A percentile compares a stretch with the other conserved stretches of the same genome.
Evolutionary conservation across 345 rosid species (phyloP).

Genomic region (Eucalyptus viminalis): DNA sequence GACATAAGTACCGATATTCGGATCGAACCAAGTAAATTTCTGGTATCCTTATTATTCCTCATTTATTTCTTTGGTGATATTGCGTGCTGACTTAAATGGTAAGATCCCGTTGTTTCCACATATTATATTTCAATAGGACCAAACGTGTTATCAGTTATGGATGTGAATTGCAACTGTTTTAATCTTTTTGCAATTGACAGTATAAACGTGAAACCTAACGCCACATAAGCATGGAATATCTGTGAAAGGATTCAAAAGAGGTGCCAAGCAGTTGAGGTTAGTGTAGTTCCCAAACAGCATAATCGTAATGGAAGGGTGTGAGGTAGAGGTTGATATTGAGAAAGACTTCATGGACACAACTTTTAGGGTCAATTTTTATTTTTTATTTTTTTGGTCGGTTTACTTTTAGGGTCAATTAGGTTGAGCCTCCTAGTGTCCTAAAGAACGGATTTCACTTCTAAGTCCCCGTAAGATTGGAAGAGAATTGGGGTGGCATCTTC

Average conservation of each 20-base stretch:
- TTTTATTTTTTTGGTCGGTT: no score
- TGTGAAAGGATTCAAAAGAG: conserved; percentile 1
- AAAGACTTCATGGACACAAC: conserved; percentile 45
- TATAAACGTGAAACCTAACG: conserved; percentile 20
- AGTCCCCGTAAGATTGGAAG: conserved; percentile 25
- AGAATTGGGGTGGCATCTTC: conserved; percentile 32
- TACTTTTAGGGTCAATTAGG: conserved; percentile 31
- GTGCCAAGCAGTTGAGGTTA: conserved; percentile 36
- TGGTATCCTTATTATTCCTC: no score
- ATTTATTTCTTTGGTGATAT: no score
- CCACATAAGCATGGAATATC: conserved; percentile 46
- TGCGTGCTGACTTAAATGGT: fast-evolving
- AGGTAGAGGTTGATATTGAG: conserved; percentile 42
- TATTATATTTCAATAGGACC: conserved; percentile 1
- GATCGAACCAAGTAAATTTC: no score
- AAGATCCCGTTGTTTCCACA: fast-evolving
- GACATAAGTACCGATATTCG: no score
- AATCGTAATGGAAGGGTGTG: conserved; percentile 35
- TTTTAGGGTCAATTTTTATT: conserved; percentile 16
- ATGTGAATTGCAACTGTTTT: conserved; percentile 37
- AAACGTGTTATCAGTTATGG: conserved; percentile 31
- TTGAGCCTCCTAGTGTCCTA: conserved; percentile 9
- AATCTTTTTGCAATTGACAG: conserved; percentile 20
- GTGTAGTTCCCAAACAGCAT: conserved; percentile 24
- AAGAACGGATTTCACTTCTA: conserved; percentile 39